A percentile compares a stretch with the other conserved stretches of the same genome.
phyloP scores from a whole-genome alignment of 495 filamentous ascomycete genomes.

The Aspergillus saccharolyticus region DNA sequence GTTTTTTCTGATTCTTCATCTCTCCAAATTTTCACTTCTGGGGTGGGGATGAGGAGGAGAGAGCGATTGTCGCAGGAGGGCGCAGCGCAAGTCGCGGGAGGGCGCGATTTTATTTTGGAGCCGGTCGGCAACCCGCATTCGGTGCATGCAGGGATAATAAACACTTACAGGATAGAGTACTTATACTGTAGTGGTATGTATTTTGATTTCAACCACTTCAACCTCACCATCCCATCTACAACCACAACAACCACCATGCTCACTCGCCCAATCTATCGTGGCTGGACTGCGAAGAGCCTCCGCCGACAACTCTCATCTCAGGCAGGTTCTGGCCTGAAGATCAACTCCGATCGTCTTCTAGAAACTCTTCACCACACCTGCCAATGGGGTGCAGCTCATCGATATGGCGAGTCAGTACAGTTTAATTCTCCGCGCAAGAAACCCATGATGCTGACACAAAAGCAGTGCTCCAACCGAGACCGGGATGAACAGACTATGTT shows the following conservation, averaged over 20 bases:
- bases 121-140: background rate
- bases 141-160: too few species aligned
- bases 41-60: background rate
- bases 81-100: constrained; percentile 1
- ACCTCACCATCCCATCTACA: background rate
- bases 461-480: constrained; percentile 30
- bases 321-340: background rate
- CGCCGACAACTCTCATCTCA: background rate
- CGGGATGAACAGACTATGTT: constrained; percentile 58
- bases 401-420: constrained; percentile 1
- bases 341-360: constrained; percentile 1
- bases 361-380: background rate
- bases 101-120: too few species aligned
- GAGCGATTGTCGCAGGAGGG: background rate
- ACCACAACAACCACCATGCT: background rate
- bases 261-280: background rate
- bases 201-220: background rate
- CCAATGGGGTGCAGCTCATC: constrained; percentile 1
- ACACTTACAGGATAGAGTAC: too few species aligned
- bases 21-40: background rate
- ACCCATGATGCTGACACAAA: background rate
- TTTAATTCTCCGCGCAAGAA: too few species aligned
- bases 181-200: too few species aligned
- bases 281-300: background rate
- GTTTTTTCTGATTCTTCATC: background rate